Conservation (phyloP, 2,329 filamentous ascomycete species). For the Aspergillus ochraceoroseus region DNA sequence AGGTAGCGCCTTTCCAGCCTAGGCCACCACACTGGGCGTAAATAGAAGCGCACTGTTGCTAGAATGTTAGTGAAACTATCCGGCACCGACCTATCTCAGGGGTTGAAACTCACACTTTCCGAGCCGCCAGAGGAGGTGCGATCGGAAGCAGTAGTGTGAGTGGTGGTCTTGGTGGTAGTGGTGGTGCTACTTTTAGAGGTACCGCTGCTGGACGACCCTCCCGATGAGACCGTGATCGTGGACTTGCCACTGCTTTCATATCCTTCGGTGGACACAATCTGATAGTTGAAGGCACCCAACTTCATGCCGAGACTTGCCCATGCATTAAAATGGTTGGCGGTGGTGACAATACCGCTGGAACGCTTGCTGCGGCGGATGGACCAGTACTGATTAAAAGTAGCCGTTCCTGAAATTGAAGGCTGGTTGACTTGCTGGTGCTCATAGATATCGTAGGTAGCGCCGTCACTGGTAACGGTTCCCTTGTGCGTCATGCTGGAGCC, state of each 20-base stretch:
- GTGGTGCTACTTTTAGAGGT: too few species aligned
- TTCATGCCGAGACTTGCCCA: constrained; percentile 33
- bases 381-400: constrained; percentile 45
- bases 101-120: too few species aligned
- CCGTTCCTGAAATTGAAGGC: constrained; percentile 40
- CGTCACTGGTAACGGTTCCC: constrained; percentile 39
- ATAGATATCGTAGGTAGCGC: constrained; percentile 40
- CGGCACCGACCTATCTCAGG: too few species aligned
- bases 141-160: too few species aligned
- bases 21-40: constrained; percentile 47
- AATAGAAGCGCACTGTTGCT: background rate
- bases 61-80: too few species aligned
- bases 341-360: constrained; percentile 36
- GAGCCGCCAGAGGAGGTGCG: too few species aligned
- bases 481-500: constrained; percentile 26
- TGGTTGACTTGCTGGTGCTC: constrained; percentile 34
- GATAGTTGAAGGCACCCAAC: constrained; percentile 37
- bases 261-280: constrained; percentile 44
- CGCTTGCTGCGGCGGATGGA: constrained; percentile 39
- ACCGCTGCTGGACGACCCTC: too few species aligned
- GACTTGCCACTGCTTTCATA: constrained; percentile 41
- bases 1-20: constrained; percentile 39
- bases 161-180: too few species aligned
- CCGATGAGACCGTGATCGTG: constrained; percentile 35
- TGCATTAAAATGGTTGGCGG: constrained; percentile 37